Base-by-base conservation (phyloP, 345 rosid species). In the Lumnitzera racemosa region DNA sequence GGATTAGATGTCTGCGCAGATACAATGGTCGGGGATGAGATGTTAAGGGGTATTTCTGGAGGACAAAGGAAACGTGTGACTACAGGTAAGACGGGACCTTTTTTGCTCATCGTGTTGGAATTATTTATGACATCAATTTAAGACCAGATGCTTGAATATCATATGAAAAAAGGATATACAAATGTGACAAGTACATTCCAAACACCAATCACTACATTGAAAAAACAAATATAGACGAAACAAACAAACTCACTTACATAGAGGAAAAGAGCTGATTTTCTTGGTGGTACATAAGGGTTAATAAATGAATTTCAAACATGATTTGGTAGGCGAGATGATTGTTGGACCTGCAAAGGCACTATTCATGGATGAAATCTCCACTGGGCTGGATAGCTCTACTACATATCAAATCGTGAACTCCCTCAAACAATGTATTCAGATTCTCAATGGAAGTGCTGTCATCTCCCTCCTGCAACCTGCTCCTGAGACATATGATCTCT, bases 401-500 rank as follows among this genome's bases (percentile, higher is more conserved):
- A 86, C 90, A 16, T 86, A 56, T 61, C 85, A 83, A 60, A 82
- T 89, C 48, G 75, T 83, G 65, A 86, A 82, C 57, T 79, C 73
- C 25, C 68, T 89, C 50, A 79, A 70, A 74, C 90, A 89, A 53
- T 74, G 62, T 46, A 65, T 71, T 65, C 83, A 80, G 67, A 75
- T 82, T 58, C 67, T 82, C 29, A 58, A 79, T 46, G 84, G 79
- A 71, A 89, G 90, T 11, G 81, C 89, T 20, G 64, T 82, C 55
- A 71, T 89, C 51, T 86, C 96, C 46, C 96, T 89, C 55, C 94
- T 89, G 27, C 92, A 89, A 72, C 96, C 94, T 15, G 86, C 94
- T 41, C 90, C 88, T 0, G 96, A 86, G 67, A 89, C 94, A 51
- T 89, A 81, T 11, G 69, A 83, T 68, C 82, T 89, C 17, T 89